These are phyloP conservation scores for Gautieria morchelliformis DNA, from an alignment of 768 basidiomycete genomes.

Conservation along the genomic window DNA sequence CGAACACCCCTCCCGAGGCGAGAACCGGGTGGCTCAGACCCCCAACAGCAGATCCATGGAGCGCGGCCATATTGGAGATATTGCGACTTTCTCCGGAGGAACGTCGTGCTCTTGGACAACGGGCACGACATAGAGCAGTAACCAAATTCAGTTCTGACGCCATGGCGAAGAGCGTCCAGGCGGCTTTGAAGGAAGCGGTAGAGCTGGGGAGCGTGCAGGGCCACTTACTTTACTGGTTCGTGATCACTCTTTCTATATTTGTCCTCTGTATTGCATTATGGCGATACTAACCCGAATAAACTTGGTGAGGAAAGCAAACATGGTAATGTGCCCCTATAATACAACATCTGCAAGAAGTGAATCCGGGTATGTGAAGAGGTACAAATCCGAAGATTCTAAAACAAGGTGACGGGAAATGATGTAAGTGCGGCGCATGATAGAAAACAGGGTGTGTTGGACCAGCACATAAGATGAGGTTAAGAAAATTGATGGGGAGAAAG, in stretches of 20 bases:
- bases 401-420: background rate
- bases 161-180: constrained; percentile 55
- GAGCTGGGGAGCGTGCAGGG: constrained; percentile 37
- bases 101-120: constrained; percentile 36
- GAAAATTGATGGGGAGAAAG: background rate
- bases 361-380: background rate
- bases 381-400: background rate
- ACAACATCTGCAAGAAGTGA: background rate
- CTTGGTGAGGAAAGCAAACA: background rate
- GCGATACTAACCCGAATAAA: background rate
- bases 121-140: constrained; percentile 53
- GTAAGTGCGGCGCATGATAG: background rate
- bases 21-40: constrained; percentile 72
- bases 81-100: constrained; percentile 33
- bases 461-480: background rate
- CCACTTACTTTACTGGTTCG: background rate
- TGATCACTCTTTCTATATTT: background rate
- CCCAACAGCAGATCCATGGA: constrained; percentile 62
- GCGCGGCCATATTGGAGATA: constrained; percentile 54
- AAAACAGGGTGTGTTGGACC: background rate
- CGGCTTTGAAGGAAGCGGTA: constrained; percentile 42
- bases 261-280: background rate
- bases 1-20: constrained; percentile 22
- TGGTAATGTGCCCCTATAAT: background rate
- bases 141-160: constrained; percentile 67